Base-by-base conservation (phyloP, 2,329 filamentous ascomycete species). In the Ceratocystiopsis sp. region DNA sequence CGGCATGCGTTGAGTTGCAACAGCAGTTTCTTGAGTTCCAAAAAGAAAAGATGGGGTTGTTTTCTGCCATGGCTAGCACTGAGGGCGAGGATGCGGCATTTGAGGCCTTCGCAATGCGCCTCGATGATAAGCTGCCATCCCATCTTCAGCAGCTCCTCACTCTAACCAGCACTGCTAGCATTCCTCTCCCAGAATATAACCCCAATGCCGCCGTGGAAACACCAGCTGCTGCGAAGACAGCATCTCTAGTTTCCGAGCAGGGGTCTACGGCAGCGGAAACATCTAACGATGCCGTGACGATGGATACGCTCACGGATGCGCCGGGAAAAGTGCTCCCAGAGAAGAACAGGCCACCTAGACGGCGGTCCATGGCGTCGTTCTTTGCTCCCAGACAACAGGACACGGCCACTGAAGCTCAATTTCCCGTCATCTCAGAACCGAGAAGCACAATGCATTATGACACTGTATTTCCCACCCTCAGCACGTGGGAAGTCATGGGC, bases 401-500 rank as follows among this genome's bases (percentile, higher is more conserved):
- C 9, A 8, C 9, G 5, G 10, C 2, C 25, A 29, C 9, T 8
- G 10, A 29, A 8, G 2, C 4, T 2, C 9, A 4, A 2, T 11
- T 11, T 10, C 25, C 9, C 6, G 25, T 11, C 10, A 2, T 10
- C 25, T 8, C 25, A 11, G 10, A 29, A 29, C 25, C 25, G 25
- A 29, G 25, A 29, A 29, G 10, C 25, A 29, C 25, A 2, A 11
- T 10, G 9, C 25, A 10, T 9, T 29, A 4, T 8, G 5, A 8
- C 10, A 4, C 25, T 6, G 25, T 17, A 12, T 25, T 14, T 2
- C 32, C n/a, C 4, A 14, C 36, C 6, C n/a, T 45, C 15, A 4
- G 5, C 2, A 25, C 19, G 10, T 48, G 39, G 46, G 42, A 48
- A 29, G 41, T 45, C 11, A 42, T 43, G 3, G 42, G 40, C 5